A percentile compares a stretch with the other conserved stretches of the same genome.
phyloP scores from a whole-genome alignment of 331 rosid genomes.

The Quercus lobata region DNA sequence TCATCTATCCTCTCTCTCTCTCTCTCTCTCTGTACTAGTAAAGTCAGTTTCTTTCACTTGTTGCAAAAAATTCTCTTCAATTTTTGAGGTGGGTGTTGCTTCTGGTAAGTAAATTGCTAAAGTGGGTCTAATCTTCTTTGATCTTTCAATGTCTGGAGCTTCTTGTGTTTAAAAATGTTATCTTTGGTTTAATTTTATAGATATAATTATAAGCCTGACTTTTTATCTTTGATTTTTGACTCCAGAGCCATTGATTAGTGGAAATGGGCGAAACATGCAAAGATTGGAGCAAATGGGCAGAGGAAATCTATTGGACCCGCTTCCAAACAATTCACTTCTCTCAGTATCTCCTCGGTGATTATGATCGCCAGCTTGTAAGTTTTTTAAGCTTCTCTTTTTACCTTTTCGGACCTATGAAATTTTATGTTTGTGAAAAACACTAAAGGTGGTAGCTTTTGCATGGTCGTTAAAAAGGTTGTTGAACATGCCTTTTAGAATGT shows the following conservation, averaged over 20 bases:
- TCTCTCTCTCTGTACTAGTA: too few species aligned
- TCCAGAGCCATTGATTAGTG: background rate
- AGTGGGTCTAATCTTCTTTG: background rate
- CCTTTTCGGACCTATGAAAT: background rate
- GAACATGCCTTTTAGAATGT: background rate
- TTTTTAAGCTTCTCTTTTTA: background rate
- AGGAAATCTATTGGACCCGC: constrained; percentile 62
- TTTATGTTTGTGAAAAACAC: background rate
- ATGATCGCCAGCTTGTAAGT: background rate
- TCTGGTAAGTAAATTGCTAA: background rate
- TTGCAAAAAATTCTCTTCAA: too few species aligned
- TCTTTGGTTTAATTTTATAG: too few species aligned
- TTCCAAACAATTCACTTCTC: constrained; percentile 46
- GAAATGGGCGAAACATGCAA: constrained; percentile 24
- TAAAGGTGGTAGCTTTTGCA: background rate
- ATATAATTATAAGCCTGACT: background rate
- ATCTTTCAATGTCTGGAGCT: too few species aligned
- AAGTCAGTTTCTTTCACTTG: too few species aligned
- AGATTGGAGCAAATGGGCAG: constrained; percentile 39
- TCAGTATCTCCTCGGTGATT: constrained; percentile 29
- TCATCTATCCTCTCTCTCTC: too few species aligned
- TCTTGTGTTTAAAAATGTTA: too few species aligned
- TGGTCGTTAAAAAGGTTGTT: background rate
- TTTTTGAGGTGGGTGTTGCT: background rate
- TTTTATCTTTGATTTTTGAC: background rate